Evolutionary conservation across 2,329 filamentous ascomycete species (phyloP), one percentile per base, ranked within the genome.

Genomic region (Leptographium procerum): DNA sequence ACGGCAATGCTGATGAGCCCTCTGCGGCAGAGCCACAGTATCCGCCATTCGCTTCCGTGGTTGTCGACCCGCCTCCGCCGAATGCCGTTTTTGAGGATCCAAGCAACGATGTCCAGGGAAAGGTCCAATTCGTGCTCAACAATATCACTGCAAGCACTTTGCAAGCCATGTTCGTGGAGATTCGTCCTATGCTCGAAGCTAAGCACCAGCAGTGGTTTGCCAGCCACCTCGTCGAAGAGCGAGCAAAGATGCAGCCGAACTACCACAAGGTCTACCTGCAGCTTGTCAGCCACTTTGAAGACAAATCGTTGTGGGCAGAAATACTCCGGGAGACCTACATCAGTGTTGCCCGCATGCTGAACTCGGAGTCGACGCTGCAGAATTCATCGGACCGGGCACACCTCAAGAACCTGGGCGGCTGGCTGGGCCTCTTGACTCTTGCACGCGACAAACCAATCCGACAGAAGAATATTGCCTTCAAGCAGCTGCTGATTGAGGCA

Each of bases 171-270:
- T 86, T 92, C 66, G 79, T 80, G 57, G 91, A 96, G 64, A 81
- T 99, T 43, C 85, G 84, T 55, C 85, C 89, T 45, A 84, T 88
- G 51, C 75, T 99, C 53, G 85, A 90, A 55, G 83, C 87, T 57
- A 85, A 86, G 64, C 87, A 96, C 69, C 88, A 95, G 66, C 90
- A 95, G 68, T 99, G 94, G 94, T 99, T 99, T 68, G 94, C 95
- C 8, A 86, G 85, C 53, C 95, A 97, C 67, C 78, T 99, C 11
- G 94, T 99, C 3, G 92, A 96, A 68, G 89, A 96, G 69, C 89
- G 95, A 52, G 95, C 92, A 34, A 97, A 96, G 72, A 86, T 96
- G 77, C 92, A 99, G 69, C 91, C 92, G 7, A 99, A 99, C 70
- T 97, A 95, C 68, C 94, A 99, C 65, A 82, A 88, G 60, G 83